A percentile compares a stretch with the other conserved stretches of the same genome.
phyloP scores from a whole-genome alignment of 495 filamentous ascomycete genomes.

The Hypoxylon perforatum region DNA sequence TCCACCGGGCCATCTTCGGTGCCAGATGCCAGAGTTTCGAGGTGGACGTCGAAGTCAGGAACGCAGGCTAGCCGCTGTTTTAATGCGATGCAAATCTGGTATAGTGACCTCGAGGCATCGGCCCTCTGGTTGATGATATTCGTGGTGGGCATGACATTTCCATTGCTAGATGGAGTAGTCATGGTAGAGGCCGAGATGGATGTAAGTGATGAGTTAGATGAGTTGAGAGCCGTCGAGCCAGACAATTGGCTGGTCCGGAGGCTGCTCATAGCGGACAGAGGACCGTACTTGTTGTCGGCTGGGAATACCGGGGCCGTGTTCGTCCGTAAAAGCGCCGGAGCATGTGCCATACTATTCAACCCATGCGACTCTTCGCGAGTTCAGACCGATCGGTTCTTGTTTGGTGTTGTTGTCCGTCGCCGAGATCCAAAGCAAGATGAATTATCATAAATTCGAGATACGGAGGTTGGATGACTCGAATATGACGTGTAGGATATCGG shows the following conservation, averaged over 20 bases:
- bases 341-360: conserved; percentile 62
- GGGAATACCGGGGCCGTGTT: conserved; percentile 62
- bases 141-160: conserved; percentile 74
- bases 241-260: conserved; percentile 65
- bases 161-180: conserved; percentile 57
- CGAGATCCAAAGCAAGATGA: conserved; percentile 9
- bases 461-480: conserved; percentile 8
- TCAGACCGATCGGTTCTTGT: conserved; percentile 17
- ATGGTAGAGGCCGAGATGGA: conserved; percentile 58
- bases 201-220: conserved; percentile 59
- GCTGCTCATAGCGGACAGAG: conserved; percentile 56
- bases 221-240: conserved; percentile 60
- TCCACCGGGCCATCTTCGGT: conserved; percentile 84
- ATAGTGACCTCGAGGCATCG: conserved; percentile 87
- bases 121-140: conserved; percentile 96
- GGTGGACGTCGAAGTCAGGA: conserved; percentile 79
- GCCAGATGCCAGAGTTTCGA: conserved; percentile 60
- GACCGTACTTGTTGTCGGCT: conserved; percentile 51
- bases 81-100: conserved; percentile 90
- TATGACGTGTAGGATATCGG: not conserved
- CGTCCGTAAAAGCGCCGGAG: conserved; percentile 60
- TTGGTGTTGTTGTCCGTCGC: conserved; percentile 7
- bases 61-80: conserved; percentile 83
- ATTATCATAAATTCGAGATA: conserved; percentile 9
- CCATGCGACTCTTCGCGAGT: conserved; percentile 42